Conservation (phyloP, 208 protist species). For the Endotrypanum monterogeii region DNA sequence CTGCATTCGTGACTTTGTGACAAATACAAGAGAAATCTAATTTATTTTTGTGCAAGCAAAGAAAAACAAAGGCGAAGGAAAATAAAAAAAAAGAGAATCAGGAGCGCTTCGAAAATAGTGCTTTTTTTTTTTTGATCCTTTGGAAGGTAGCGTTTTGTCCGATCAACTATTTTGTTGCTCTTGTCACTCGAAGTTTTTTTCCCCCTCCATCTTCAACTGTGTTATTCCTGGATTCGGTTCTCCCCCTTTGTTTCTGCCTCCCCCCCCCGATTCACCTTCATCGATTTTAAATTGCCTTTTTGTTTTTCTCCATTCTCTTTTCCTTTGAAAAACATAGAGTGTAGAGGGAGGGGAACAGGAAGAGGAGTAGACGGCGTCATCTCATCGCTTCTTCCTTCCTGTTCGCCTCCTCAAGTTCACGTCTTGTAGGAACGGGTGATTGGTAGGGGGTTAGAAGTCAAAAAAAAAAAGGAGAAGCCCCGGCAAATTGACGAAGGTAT, state of each 20-base stretch:
- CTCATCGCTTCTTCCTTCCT: background rate
- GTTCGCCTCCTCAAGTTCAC: background rate
- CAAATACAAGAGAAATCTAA: background rate
- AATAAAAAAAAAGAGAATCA: background rate
- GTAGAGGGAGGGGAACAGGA: background rate
- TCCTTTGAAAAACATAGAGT: background rate
- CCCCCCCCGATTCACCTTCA: background rate
- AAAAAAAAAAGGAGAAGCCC: too few relatives aligned
- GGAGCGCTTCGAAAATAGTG: background rate
- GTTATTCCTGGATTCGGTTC: background rate
- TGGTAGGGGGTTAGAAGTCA: too few relatives aligned
- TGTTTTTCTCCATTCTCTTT: background rate
- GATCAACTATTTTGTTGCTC: background rate
- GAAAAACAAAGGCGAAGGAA: background rate
- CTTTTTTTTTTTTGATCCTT: background rate
- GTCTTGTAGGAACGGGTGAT: too few relatives aligned
- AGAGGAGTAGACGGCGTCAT: background rate
- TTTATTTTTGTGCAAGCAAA: background rate
- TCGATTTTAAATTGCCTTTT: too few relatives aligned
- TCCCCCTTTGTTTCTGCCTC: background rate
- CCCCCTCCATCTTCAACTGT: background rate
- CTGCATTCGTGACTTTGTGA: background rate
- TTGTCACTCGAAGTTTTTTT: slow-evolving; percentile 1
- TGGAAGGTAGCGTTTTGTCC: background rate
- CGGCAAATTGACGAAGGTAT: too few relatives aligned